Conservation (phyloP, 1,139 yeast genomes). For the Pneumocystis wakefieldiae region DNA sequence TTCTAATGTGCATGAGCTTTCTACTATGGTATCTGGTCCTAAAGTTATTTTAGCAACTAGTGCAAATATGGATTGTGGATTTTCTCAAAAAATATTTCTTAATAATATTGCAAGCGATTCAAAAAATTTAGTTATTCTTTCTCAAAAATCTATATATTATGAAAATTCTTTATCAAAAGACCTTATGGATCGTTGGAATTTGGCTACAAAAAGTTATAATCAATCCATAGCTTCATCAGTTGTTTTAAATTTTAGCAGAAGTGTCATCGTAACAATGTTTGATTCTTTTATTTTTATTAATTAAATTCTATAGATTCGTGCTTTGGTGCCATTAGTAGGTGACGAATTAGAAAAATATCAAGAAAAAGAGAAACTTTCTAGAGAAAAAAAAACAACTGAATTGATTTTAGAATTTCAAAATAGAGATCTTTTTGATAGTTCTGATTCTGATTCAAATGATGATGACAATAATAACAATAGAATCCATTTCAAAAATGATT, state of each 20-base stretch:
- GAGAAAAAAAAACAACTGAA: conserved; percentile 36
- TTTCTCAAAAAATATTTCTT: conserved; percentile 27
- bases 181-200: conserved; percentile 46
- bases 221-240: not conserved
- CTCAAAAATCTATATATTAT: conserved; percentile 29
- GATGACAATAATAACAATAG: conserved; percentile 22
- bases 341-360: conserved; percentile 23
- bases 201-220: not conserved
- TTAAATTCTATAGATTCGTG: conserved; percentile 13
- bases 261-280: conserved; percentile 16
- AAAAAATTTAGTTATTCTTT: conserved; percentile 35
- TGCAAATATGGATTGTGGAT: conserved; percentile 50
- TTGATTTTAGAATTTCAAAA: conserved; percentile 44
- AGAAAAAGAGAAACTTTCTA: conserved; percentile 21
- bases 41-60: conserved; percentile 75
- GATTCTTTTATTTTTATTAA: conserved; percentile 15
- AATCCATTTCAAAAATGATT: conserved; percentile 6
- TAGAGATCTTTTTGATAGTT: conserved; percentile 35
- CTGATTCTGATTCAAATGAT: conserved; percentile 7
- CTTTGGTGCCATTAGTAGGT: conserved; percentile 22
- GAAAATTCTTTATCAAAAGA: conserved; percentile 29
- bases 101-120: conserved; percentile 8
- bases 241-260: not conserved
- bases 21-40: conserved; percentile 44
- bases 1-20: conserved; percentile 43